Base-by-base conservation (phyloP, 2,329 filamentous ascomycete genomes). In the Penicillium sp. region DNA sequence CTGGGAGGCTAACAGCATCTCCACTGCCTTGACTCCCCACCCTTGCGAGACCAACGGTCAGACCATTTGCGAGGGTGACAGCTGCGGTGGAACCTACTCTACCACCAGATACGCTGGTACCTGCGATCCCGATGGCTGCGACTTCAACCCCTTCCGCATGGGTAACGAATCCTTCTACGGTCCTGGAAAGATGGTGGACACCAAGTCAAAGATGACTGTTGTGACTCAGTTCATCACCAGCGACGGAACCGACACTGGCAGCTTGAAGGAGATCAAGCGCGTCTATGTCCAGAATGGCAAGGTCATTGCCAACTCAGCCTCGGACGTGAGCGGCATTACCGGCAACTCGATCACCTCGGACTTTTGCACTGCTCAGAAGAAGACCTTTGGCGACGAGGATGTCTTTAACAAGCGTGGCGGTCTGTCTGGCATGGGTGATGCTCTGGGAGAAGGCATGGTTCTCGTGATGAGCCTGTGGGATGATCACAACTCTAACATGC, bases 111-210 rank as follows among this genome's bases (percentile, higher is more conserved):
- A 85, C 63, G 70, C 61, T 26, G 82, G 83, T 45, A 68, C 77
- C 49, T 86, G 84, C 65, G 84, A 86, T 64, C 80, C 81, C 52
- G 82, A 85, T 60, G 83, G 83, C 36, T 86, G 84, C 60, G 83
- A 85, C 66, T 85, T 83, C 76, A 85, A 85, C 76, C 64, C 76
- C 35, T 86, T 79, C 78, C 82, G 83, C 63, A 74, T 80, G 74
- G 84, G 83, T 52, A 76, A 82, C 68, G 72, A 72, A 50, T 70
- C 68, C 65, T 86, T 84, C 74, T 86, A 80, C 71, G 84, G 83
- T 45, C 69, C 75, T 0, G 74, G 74, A 53, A 73, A 73, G 63
- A 82, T 71, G 43, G 70, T 86, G 56, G 78, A 85, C 63, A 83
- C 81, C 46, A 76, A 66, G 53, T 71, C 74, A 62, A 77, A 79